Evolutionary conservation across 1,139 yeast genomes (phyloP), one percentile per base, ranked within the genome.

Genomic region (Protomyces lactucae-debilis): DNA sequence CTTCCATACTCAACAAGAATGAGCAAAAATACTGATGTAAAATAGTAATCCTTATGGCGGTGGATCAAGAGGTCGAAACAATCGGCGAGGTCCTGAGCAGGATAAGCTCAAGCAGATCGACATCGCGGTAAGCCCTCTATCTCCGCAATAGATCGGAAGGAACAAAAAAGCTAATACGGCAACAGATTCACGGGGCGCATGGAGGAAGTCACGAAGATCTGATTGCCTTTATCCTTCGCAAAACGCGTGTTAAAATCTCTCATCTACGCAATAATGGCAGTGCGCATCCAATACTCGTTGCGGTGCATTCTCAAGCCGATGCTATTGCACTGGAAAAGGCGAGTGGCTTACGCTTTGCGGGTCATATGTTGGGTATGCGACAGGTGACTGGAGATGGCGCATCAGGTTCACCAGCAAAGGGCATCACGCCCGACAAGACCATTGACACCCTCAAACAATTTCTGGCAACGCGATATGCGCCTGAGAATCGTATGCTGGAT

Each of bases 271-370:
- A 55, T 3, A 40, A 23, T 39, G 63, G 63, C n/a, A 55, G 46
- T n/a, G 43, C 52, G 48, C 36, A 32, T 32, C 37, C 54, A n/a
- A 57, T 54, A 23, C 21, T 55, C 18, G 64, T 57, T 3, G 32
- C 55, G 35, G 59, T 60, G 16, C 40, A 45, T 23, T 55, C 64
- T 9, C 59, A 45, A 35, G 64, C 54, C 18, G 61, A 60, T 48
- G 55, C 55, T 25, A 40, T 43, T 21, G 52, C 60, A 14, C 51
- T 64, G 6, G 57, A 59, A 51, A 64, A 54, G 37, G 43, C 55
- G 25, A 51, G 61, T 40, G 97, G 97, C 5, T 85, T 87, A 59
- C 80, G 85, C 68, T 91, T 89, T 78, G 96, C 96, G 0, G 95
- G 95, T 8, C 82, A 83, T 69, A 76, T 80, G 59, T 77, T 81